Base-by-base conservation (phyloP, 1,139 yeast genomes). In the Geotrichum macrosporum region DNA sequence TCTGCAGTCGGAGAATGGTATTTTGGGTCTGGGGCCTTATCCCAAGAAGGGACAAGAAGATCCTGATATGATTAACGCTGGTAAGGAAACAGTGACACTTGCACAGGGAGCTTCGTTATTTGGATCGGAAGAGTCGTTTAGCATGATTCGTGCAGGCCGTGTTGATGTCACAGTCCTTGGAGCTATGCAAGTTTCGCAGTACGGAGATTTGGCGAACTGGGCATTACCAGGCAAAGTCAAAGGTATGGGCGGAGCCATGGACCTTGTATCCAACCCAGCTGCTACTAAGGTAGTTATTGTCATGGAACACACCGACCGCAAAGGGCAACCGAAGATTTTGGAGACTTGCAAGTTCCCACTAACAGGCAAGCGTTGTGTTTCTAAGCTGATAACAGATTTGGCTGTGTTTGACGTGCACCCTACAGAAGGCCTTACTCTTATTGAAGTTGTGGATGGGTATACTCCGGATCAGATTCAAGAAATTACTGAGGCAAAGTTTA, bases 221-320 rank as follows among this genome's bases (percentile, higher is more conserved):
- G 75, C 73, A 15, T 62, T 74, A 10, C 78, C 78, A 3, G 77
- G 77, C 16, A 65, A 68, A 56, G 71, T 74, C 46, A 73, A 72
- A 58, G 78, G 78, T 24, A 74, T 74, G 75, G 78, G 78, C 26
- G 78, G 78, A n/a, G 78, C 78, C 30, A 74, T 74, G 78, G 78
- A 74, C 56, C 65, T 74, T 18, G 78, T 73, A 3, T 69, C 77
- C 24, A 73, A 73, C 54, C 76, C 77, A 4, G 56, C 60, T 27
- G 61, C 68, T 41, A 74, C 78, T 8, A 60, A 67, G 47, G 78
- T 74, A n/a, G 73, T 74, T 35, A 74, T 73, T 10, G 65, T 72
- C 41, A 73, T 73, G 66, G 77, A 75, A 50, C 78, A 74, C 55
- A 67, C 65, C 27, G 77, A 74, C 55, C 69, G 67, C 56, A 69